These are phyloP conservation scores for Terana coerulea DNA, from an alignment of 768 basidiomycete genomes.

Conservation along the genomic window DNA sequence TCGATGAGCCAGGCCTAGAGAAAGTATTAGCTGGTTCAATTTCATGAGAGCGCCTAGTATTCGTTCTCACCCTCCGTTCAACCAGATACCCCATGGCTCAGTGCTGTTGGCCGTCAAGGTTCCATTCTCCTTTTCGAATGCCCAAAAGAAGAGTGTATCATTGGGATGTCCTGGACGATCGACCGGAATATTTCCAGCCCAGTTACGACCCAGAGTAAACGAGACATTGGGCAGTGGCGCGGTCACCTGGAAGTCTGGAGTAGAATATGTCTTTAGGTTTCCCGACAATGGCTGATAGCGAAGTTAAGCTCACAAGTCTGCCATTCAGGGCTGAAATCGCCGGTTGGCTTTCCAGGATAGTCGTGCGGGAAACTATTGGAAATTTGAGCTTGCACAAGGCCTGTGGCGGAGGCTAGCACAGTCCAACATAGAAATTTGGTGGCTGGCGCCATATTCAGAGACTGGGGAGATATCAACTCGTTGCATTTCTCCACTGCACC, in stretches of 20 bases:
- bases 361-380: slow-evolving; percentile 33
- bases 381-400: too few relatives aligned
- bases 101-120: slow-evolving; percentile 29
- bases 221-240: slow-evolving; percentile 33
- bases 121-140: slow-evolving; percentile 32
- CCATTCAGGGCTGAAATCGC: slow-evolving; percentile 29
- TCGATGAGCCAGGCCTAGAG: slow-evolving; percentile 67
- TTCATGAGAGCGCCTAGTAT: too few relatives aligned
- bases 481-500: too few relatives aligned
- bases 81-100: slow-evolving; percentile 38
- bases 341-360: slow-evolving; percentile 39
- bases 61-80: slow-evolving; percentile 30
- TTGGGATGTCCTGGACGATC: slow-evolving; percentile 31
- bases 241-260: slow-evolving; percentile 33
- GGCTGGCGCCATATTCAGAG: too few relatives aligned
- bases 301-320: slow-evolving; percentile 28
- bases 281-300: neutral
- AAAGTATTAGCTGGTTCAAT: slow-evolving; percentile 29
- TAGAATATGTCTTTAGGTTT: neutral
- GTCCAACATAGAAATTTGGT: too few relatives aligned
- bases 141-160: slow-evolving; percentile 39
- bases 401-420: too few relatives aligned
- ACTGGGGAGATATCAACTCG: too few relatives aligned
- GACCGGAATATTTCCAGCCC: slow-evolving; percentile 34
- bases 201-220: slow-evolving; percentile 31